Conservation (phyloP, 345 rosid species). For the Hevea brasiliensis region DNA sequence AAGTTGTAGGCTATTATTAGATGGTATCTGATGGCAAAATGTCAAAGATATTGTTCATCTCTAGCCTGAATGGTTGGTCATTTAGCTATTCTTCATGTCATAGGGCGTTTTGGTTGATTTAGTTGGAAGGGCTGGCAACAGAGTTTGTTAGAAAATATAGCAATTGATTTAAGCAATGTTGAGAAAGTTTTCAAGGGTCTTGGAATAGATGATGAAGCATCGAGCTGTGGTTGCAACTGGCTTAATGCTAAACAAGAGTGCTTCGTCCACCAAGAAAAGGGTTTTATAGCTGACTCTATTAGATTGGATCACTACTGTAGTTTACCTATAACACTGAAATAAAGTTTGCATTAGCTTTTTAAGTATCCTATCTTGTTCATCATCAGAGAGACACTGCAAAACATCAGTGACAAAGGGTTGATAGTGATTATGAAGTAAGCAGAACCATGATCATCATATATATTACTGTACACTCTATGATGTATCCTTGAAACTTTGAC, state of each 20-base stretch:
- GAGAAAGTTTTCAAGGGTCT: neutral
- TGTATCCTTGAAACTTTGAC: neutral
- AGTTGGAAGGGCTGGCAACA: neutral
- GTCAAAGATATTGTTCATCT: neutral
- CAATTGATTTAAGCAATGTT: neutral
- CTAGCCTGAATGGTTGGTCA: neutral
- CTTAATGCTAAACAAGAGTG: neutral
- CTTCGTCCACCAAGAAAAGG: neutral
- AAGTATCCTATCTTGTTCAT: neutral
- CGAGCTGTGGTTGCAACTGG: neutral
- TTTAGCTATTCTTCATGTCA: neutral
- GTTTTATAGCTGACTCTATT: neutral
- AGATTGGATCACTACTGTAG: neutral
- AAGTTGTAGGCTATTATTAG: neutral
- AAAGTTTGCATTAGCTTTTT: neutral
- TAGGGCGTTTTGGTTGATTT: neutral
- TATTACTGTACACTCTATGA: neutral
- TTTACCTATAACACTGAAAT: neutral
- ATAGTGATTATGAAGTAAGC: neutral
- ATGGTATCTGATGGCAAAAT: neutral
- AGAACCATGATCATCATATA: neutral
- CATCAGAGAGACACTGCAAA: neutral
- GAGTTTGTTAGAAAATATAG: neutral
- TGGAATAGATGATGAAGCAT: neutral
- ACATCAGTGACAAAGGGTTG: neutral